These are phyloP conservation scores for Daedaleopsis nitida DNA, from an alignment of 768 basidiomycete species.

Conservation along the genomic window DNA sequence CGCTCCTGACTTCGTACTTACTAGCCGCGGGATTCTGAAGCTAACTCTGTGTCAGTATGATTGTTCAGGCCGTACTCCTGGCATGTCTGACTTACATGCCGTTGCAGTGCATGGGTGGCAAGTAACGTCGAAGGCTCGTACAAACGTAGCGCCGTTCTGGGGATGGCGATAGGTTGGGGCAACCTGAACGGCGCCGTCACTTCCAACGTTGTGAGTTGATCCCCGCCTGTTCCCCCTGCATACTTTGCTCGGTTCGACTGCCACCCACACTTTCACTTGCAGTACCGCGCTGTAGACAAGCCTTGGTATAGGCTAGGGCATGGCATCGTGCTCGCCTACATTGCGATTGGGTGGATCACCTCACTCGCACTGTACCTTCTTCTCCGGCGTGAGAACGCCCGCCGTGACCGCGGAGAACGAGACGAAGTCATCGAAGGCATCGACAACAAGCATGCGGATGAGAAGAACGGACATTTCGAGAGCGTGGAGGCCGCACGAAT, in stretches of 20 bases:
- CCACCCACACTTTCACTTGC: not conserved
- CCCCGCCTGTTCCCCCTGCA: not conserved
- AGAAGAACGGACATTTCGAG: conserved; percentile 53
- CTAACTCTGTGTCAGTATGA: conserved; percentile 47
- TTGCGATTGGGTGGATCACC: conserved; percentile 61
- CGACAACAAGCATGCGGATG: conserved; percentile 45
- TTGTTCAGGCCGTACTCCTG: conserved; percentile 7
- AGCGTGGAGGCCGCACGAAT: conserved; percentile 58
- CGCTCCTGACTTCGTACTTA: not conserved
- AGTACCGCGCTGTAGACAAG: conserved; percentile 66
- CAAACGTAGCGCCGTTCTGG: conserved; percentile 70
- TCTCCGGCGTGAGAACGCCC: conserved; percentile 59
- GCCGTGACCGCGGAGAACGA: conserved; percentile 65
- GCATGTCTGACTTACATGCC: too few relatives aligned
- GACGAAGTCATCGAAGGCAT: conserved; percentile 63
- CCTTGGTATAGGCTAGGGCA: conserved; percentile 76
- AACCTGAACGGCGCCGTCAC: conserved; percentile 72
- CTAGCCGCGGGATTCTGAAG: conserved; percentile 13
- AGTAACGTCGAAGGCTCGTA: conserved; percentile 75
- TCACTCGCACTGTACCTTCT: conserved; percentile 49
- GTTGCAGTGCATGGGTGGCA: conserved; percentile 64
- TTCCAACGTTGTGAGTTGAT: conserved; percentile 59
- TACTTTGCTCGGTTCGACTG: not conserved
- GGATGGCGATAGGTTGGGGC: conserved; percentile 69
- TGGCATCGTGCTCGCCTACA: conserved; percentile 69